A percentile compares a stretch with the other conserved stretches of the same genome.
Evolutionary conservation across 2,329 filamentous ascomycete genomes (phyloP).

Genomic region (Emergomyces orientalis): DNA sequence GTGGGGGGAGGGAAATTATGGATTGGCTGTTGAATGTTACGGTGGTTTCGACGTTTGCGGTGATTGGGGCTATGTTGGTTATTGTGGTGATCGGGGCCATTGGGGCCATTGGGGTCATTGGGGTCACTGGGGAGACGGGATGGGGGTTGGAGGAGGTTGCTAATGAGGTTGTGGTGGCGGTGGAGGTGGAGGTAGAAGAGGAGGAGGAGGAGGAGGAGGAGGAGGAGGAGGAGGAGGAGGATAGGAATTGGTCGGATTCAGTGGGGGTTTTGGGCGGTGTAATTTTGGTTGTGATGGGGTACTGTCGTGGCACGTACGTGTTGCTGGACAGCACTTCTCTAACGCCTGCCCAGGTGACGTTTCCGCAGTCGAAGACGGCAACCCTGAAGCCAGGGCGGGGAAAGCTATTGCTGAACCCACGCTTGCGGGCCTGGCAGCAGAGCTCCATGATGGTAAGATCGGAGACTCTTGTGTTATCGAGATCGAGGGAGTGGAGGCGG

Average conservation of each 20-base stretch:
- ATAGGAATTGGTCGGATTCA: conserved; percentile 18
- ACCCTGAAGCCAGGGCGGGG: conserved; percentile 60
- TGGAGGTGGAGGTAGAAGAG: neutral
- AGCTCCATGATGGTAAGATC: conserved; percentile 80
- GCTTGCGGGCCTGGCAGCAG: conserved; percentile 63
- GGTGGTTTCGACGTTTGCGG: neutral
- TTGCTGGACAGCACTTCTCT: conserved; percentile 81
- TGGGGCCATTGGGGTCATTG: neutral
- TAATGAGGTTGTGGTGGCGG: too few species aligned
- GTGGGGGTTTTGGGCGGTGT: conserved; percentile 27
- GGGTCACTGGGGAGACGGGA: neutral
- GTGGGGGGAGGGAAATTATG: conserved; percentile 19
- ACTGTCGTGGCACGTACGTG: conserved; percentile 53
- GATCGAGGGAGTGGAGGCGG: conserved; percentile 60
- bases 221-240: conserved; percentile 7
- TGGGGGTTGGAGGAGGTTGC: neutral
- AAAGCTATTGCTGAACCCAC: conserved; percentile 43
- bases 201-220: conserved; percentile 6
- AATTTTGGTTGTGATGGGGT: conserved; percentile 25
- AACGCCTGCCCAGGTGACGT: conserved; percentile 86
- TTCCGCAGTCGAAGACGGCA: conserved; percentile 82
- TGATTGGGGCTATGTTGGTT: neutral
- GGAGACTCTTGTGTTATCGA: conserved; percentile 89
- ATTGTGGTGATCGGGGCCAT: neutral
- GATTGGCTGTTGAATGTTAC: conserved; percentile 17